A percentile compares a stretch with the other conserved stretches of the same genome.
Conservation (phyloP, 1,139 yeast species). For the Scheffersomyces titani region DNA sequence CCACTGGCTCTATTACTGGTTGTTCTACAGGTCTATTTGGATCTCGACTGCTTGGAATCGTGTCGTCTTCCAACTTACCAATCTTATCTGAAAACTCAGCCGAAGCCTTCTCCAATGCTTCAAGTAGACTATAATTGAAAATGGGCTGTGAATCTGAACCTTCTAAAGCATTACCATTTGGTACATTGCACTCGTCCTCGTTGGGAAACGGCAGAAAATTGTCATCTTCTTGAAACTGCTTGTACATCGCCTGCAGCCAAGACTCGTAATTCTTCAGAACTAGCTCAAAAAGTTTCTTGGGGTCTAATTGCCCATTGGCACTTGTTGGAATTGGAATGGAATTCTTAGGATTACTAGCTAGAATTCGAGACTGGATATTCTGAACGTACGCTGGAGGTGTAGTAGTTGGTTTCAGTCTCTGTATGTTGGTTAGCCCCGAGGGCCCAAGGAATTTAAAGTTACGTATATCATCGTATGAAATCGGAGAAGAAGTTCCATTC, state of each 20-base stretch:
- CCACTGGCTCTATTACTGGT: not conserved
- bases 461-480: not conserved
- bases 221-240: conserved; percentile 24
- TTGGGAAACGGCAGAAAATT: conserved; percentile 34
- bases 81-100: conserved; percentile 17
- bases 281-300: conserved; percentile 33
- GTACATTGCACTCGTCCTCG: conserved; percentile 15
- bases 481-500: not conserved
- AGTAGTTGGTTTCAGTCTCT: not conserved
- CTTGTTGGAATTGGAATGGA: not conserved
- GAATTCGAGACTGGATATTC: not conserved
- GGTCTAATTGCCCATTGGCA: conserved; percentile 15
- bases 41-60: not conserved
- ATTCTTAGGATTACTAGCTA: not conserved
- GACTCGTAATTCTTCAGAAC: conserved; percentile 40
- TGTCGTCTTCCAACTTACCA: conserved; percentile 11
- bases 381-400: not conserved
- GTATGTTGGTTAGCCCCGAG: not conserved
- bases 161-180: conserved; percentile 3
- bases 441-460: not conserved
- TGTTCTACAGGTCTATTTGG: not conserved
- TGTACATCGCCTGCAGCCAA: conserved; percentile 39
- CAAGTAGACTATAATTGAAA: conserved; percentile 32
- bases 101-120: conserved; percentile 33
- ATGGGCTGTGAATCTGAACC: conserved; percentile 20